Evolutionary conservation across 768 basidiomycete genomes (phyloP).

Genomic region (Boletus subcaerulescens): DNA sequence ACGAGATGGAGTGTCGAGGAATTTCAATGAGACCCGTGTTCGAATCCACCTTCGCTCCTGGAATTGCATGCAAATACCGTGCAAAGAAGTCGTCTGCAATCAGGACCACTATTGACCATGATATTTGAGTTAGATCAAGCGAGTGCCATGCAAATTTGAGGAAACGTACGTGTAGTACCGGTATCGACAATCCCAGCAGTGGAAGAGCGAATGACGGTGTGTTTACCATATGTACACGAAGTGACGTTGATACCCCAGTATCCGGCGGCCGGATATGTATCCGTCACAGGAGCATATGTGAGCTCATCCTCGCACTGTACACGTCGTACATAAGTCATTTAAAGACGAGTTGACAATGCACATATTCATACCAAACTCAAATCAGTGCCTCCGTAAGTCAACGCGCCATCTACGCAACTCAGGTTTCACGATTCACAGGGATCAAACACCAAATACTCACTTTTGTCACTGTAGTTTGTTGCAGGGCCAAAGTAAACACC

Average conservation of each 20-base stretch:
- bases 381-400: conserved; percentile 29
- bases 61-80: conserved; percentile 12
- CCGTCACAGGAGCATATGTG: conserved; percentile 25
- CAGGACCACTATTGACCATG: conserved; percentile 15
- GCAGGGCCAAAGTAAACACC: conserved; percentile 24
- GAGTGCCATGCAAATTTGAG: not conserved
- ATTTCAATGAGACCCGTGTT: conserved; percentile 13
- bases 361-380: conserved; percentile 9
- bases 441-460: not conserved
- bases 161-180: conserved; percentile 24
- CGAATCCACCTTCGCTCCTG: conserved; percentile 6
- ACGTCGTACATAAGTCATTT: not conserved
- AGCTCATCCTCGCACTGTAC: conserved; percentile 21
- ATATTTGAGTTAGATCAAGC: not conserved
- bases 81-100: conserved; percentile 20
- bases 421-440: not conserved
- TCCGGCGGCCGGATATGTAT: conserved; percentile 17
- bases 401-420: conserved; percentile 18
- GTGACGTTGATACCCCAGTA: conserved; percentile 33
- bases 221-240: conserved; percentile 9
- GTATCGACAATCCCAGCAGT: conserved; percentile 30
- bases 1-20: not conserved
- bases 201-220: conserved; percentile 12
- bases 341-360: not conserved
- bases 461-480: conserved; percentile 9